phyloP scores from a whole-genome alignment of 2,329 filamentous ascomycete genomes.

The Aspergillus proliferans region DNA sequence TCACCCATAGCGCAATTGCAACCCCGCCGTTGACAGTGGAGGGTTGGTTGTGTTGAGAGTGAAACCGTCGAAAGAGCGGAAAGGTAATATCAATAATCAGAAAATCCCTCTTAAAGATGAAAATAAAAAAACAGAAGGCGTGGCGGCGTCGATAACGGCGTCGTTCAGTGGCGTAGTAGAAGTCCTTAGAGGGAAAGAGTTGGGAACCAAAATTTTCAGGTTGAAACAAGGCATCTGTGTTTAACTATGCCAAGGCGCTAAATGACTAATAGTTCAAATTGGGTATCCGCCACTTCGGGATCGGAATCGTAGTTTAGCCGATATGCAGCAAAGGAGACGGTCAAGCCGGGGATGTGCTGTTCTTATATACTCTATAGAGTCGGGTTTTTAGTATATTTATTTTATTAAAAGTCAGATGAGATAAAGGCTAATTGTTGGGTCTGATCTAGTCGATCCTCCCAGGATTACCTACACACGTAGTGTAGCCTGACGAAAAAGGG shows the following conservation, averaged over 20 bases:
- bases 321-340: neutral
- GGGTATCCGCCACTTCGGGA: neutral
- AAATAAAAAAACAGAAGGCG: neutral
- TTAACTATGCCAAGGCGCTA: constrained; percentile 3
- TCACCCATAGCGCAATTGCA: constrained; percentile 33
- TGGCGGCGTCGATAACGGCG: constrained; percentile 1
- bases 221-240: constrained; percentile 20
- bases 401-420: neutral
- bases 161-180: constrained; percentile 1
- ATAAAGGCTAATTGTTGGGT: neutral
- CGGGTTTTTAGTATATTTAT: neutral
- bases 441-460: neutral
- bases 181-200: neutral
- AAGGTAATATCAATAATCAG: neutral
- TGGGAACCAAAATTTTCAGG: constrained; percentile 19
- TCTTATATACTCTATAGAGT: neutral
- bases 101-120: neutral
- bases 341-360: neutral
- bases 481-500: neutral
- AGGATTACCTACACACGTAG: neutral
- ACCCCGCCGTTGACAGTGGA: constrained; percentile 25
- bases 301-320: neutral
- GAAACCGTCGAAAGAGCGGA: constrained; percentile 3
- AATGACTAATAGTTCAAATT: neutral
- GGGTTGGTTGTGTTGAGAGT: constrained; percentile 11